These are phyloP conservation scores for Bothriochloa decipiens DNA, from an alignment of 176 grass and related monocot genomes.

Conservation along the genomic window DNA sequence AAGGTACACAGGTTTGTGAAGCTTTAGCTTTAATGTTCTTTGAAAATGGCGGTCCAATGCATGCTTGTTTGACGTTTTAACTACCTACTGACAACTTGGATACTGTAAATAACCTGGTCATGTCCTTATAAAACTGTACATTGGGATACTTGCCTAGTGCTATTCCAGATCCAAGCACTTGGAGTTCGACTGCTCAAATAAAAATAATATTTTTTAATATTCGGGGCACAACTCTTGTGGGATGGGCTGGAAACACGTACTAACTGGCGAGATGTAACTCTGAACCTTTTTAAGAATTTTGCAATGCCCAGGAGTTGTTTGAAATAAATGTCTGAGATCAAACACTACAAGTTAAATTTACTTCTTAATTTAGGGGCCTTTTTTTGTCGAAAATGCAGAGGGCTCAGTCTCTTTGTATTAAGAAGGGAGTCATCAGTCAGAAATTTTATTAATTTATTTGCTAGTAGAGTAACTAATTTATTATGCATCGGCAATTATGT, in stretches of 20 bases:
- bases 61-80: slow-evolving; percentile 29
- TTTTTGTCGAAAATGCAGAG: not conserved
- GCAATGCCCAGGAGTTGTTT: not conserved
- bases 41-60: slow-evolving; percentile 33
- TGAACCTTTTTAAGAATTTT: not conserved
- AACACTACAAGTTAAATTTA: not conserved
- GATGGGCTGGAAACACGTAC: not conserved
- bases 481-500: slow-evolving; percentile 17
- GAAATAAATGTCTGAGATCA: not conserved
- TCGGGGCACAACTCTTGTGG: not conserved
- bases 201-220: not conserved
- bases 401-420: not conserved
- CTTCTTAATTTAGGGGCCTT: not conserved
- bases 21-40: slow-evolving; percentile 57
- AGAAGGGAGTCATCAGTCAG: not conserved
- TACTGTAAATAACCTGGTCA: slow-evolving; percentile 22
- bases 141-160: not conserved
- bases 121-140: slow-evolving; percentile 19
- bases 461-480: not conserved
- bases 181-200: slow-evolving; percentile 9
- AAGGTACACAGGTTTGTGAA: slow-evolving; percentile 98
- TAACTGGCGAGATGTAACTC: not conserved
- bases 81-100: slow-evolving; percentile 2
- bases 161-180: slow-evolving; percentile 18
- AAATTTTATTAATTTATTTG: not conserved